Conservation (phyloP, 257 asterid genomes). For the Ligustrum vulgare region DNA sequence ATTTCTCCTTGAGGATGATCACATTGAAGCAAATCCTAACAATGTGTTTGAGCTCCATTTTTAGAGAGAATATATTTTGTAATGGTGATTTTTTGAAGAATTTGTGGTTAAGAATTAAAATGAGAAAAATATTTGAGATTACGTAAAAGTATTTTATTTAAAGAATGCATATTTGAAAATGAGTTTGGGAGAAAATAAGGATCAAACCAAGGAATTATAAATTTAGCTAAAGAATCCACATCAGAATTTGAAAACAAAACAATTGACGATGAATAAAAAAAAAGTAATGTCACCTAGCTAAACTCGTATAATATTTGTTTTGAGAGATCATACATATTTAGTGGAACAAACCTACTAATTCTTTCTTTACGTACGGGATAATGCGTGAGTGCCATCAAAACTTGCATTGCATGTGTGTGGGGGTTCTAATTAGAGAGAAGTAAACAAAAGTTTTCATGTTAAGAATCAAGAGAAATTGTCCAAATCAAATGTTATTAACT, state of each 20-base stretch:
- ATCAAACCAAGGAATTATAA: no score
- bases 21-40: not conserved
- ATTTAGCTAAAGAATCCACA: not conserved
- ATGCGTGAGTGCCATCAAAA: not conserved
- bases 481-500: no score
- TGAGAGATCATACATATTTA: not conserved
- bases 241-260: not conserved
- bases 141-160: no score
- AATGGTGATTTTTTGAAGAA: no score
- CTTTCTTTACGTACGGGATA: no score
- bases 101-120: no score
- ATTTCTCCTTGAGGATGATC: not conserved
- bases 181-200: no score
- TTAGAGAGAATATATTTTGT: no score
- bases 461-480: conserved; percentile 37
- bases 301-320: not conserved
- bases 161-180: no score
- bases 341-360: not conserved
- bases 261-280: not conserved
- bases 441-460: conserved; percentile 34
- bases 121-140: no score
- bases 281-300: not conserved
- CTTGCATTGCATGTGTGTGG: no score
- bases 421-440: not conserved
- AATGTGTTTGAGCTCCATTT: no score